Percentiles rank a stretch among this genome's conserved stretches.
These are phyloP conservation scores for Fusarium zealandicum DNA, from an alignment of 2,329 filamentous ascomycete genomes.

Conservation along the genomic window DNA sequence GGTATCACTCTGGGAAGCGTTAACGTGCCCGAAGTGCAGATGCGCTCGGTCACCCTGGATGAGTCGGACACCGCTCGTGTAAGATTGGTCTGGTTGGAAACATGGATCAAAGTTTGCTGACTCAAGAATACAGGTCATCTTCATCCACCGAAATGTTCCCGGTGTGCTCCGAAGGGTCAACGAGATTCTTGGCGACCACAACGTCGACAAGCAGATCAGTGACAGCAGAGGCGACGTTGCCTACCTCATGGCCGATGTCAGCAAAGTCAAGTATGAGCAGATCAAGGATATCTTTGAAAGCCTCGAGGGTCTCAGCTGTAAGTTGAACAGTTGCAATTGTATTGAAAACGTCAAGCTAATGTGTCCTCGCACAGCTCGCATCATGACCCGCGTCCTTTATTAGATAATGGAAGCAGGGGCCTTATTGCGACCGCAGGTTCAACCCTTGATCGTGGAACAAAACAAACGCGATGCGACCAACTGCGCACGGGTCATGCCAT, in stretches of 20 bases:
- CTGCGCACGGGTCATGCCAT: conserved; percentile 17
- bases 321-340: conserved; percentile 45
- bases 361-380: conserved; percentile 48
- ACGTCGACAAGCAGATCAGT: conserved; percentile 98
- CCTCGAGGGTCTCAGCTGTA: conserved; percentile 82
- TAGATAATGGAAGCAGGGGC: conserved; percentile 39
- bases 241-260: conserved; percentile 98
- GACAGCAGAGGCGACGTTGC: conserved; percentile 94
- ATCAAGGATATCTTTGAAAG: conserved; percentile 87
- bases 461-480: conserved; percentile 28
- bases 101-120: conserved; percentile 20
- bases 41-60: conserved; percentile 88
- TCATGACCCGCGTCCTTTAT: conserved; percentile 57
- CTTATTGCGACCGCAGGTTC: conserved; percentile 12
- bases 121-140: conserved; percentile 69
- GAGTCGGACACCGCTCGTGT: conserved; percentile 88
- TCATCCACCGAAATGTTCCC: conserved; percentile 95
- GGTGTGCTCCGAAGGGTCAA: conserved; percentile 96
- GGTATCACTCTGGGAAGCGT: conserved; percentile 90
- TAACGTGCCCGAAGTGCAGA: conserved; percentile 93
- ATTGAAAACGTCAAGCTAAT: conserved; percentile 18
- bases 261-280: conserved; percentile 78
- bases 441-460: conserved; percentile 26
- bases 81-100: conserved; percentile 24
- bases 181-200: conserved; percentile 91